Base-by-base conservation (phyloP, 2,329 filamentous ascomycete species). In the Stachybotrys chartarum region DNA sequence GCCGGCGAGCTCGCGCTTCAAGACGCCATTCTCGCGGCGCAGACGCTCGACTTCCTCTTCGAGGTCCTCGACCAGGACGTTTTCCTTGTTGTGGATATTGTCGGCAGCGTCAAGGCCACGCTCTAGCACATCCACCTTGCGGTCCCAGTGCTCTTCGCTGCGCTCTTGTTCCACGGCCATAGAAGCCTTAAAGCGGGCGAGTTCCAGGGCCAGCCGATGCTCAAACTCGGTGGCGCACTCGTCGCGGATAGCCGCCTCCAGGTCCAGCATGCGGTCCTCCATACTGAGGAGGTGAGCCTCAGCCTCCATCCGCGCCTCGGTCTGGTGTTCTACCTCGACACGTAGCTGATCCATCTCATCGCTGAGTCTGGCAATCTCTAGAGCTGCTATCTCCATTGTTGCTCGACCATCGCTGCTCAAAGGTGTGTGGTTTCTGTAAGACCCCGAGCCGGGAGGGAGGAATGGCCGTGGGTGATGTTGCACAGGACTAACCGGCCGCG, bases 181-280 rank as follows among this genome's bases (percentile, higher is more conserved):
- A 0, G 84, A 87, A 0, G 81, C 82, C 67, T 93, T 87, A 88
- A 91, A 97, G n/a, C 90, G 79, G 10, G 82, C 80, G 69, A 90
- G 83, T 68, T 97, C 91, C 12, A 86, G 74, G 18, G 85, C 82
- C 50, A 97, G 79, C 11, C 84, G 82, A 57, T 82, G 77, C 66
- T 99, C 94, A 76, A 96, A 95, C 66, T 97, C 94, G 3, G 76
- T 78, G 62, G 86, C 92, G 63, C 92, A 93, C 62, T 97, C 93
- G 65, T 97, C 93, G 24, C 94, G 86, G 32, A 97, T 83, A 6
- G 87, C 86, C 62, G 89, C 85, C 68, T 99, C 94, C 12, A 96
- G 76, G 53, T 86, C 82, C 5, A 84, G 62, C 64, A 85, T 75
- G 5, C 80, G 71, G 30, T 90, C 84, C 48, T 90, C 82, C 72